These are phyloP conservation scores for Euphrasia arctica DNA, from an alignment of 305 asterid genomes.

Conservation along the genomic window DNA sequence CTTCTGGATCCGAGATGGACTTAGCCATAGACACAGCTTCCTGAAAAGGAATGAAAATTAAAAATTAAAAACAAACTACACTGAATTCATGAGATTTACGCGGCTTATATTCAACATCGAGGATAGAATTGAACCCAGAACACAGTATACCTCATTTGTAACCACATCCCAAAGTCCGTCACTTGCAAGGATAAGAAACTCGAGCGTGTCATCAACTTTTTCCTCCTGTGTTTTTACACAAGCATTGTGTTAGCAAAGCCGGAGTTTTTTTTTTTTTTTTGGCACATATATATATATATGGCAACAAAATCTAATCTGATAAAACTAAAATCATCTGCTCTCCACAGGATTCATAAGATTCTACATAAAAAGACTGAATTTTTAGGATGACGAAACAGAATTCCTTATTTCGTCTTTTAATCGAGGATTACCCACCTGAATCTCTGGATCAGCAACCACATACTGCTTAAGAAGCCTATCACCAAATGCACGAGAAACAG, in stretches of 20 bases:
- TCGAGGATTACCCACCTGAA: constrained; percentile 40
- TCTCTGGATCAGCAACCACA: constrained; percentile 88
- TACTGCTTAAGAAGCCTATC: constrained; percentile 69
- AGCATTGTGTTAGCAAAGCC: not conserved
- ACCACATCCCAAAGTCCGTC: constrained; percentile 93
- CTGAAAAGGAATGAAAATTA: constrained; percentile 27
- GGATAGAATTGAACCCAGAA: not conserved
- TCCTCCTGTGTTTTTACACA: constrained; percentile 49
- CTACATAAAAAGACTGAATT: not conserved
- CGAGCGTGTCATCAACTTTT: constrained; percentile 76
- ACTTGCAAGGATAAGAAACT: constrained; percentile 89
- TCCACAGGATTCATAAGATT: not conserved
- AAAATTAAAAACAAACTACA: not conserved
- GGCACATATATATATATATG: too few species aligned
- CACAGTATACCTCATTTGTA: constrained; percentile 58
- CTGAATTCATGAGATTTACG: not conserved
- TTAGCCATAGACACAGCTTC: constrained; percentile 79
- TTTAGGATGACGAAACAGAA: not conserved
- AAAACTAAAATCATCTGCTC: too few species aligned
- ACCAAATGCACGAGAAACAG: constrained; percentile 88
- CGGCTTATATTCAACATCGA: not conserved
- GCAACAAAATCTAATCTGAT: not conserved
- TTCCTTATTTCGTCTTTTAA: not conserved
- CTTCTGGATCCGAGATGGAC: constrained; percentile 77
- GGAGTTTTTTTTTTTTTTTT: not conserved